These are phyloP conservation scores for Lachnellula occidentalis DNA, from an alignment of 2,329 filamentous ascomycete genomes.

Conservation along the genomic window DNA sequence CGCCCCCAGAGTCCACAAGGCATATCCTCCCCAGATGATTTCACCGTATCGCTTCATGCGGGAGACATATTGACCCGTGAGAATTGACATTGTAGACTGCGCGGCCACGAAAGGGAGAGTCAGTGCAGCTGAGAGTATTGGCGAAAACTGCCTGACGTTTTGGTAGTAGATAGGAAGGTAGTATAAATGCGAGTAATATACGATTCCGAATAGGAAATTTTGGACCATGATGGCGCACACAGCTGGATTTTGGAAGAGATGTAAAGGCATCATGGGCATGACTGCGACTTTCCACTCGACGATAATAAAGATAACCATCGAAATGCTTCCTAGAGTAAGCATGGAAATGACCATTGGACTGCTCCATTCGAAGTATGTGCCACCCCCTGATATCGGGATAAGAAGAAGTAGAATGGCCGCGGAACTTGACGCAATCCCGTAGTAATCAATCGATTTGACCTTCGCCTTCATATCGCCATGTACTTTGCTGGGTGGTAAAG, in stretches of 20 bases:
- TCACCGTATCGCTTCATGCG: slow-evolving; percentile 51
- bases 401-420: slow-evolving; percentile 54
- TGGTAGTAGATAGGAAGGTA: slow-evolving; percentile 57
- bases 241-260: slow-evolving; percentile 49
- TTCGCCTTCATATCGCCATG: slow-evolving; percentile 43
- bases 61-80: slow-evolving; percentile 54
- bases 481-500: slow-evolving; percentile 47
- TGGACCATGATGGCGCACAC: slow-evolving; percentile 51
- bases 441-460: slow-evolving; percentile 52
- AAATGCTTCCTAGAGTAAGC: slow-evolving; percentile 45
- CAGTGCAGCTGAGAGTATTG: slow-evolving; percentile 44
- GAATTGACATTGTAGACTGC: slow-evolving; percentile 42
- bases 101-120: slow-evolving; percentile 44
- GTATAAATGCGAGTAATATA: slow-evolving; percentile 55
- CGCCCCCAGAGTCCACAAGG: slow-evolving; percentile 41
- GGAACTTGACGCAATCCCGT: slow-evolving; percentile 49
- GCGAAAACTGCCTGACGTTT: slow-evolving; percentile 38
- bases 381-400: slow-evolving; percentile 58
- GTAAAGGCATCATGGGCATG: slow-evolving; percentile 53
- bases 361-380: slow-evolving; percentile 50
- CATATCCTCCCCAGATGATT: slow-evolving; percentile 42
- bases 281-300: slow-evolving; percentile 50
- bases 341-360: slow-evolving; percentile 55
- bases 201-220: slow-evolving; percentile 54
- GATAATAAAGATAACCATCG: slow-evolving; percentile 44